These are phyloP conservation scores for Ramalina intermedia DNA, from an alignment of 495 filamentous ascomycete species.

Conservation along the genomic window DNA sequence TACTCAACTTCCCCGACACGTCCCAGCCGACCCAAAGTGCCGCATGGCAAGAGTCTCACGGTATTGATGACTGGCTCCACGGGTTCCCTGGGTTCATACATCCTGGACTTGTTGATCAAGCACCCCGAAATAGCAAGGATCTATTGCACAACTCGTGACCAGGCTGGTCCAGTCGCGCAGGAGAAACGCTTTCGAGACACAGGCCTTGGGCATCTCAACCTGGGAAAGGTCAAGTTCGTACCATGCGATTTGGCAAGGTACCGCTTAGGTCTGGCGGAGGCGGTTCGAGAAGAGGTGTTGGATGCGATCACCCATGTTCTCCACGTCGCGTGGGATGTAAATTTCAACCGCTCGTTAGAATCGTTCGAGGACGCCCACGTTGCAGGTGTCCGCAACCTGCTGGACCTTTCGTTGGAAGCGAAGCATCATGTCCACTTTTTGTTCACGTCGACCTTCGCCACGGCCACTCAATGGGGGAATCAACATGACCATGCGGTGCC, in stretches of 20 bases:
- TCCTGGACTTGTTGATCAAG: conserved; percentile 19
- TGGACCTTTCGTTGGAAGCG: conserved; percentile 34
- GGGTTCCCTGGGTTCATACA: conserved; percentile 23
- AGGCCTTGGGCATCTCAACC: background rate
- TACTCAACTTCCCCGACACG: background rate
- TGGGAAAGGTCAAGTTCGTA: conserved; percentile 35
- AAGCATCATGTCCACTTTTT: conserved; percentile 29
- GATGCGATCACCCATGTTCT: conserved; percentile 33
- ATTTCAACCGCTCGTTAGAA: conserved; percentile 43
- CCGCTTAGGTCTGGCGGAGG: conserved; percentile 28
- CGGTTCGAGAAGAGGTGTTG: conserved; percentile 26
- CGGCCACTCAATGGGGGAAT: conserved; percentile 22
- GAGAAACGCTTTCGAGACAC: conserved; percentile 33
- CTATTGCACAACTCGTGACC: conserved; percentile 23
- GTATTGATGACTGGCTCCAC: conserved; percentile 25
- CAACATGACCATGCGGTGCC: background rate
- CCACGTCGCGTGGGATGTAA: conserved; percentile 49
- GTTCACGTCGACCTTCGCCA: conserved; percentile 40
- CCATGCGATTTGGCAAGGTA: conserved; percentile 30
- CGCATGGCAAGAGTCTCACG: background rate
- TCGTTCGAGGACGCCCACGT: conserved; percentile 40
- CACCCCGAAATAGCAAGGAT: conserved; percentile 15
- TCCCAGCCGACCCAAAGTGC: background rate
- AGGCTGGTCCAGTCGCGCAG: conserved; percentile 19
- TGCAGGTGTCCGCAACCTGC: conserved; percentile 35